Conservation (phyloP, 139 green algal species). For the Chlamydomonas sp. region DNA sequence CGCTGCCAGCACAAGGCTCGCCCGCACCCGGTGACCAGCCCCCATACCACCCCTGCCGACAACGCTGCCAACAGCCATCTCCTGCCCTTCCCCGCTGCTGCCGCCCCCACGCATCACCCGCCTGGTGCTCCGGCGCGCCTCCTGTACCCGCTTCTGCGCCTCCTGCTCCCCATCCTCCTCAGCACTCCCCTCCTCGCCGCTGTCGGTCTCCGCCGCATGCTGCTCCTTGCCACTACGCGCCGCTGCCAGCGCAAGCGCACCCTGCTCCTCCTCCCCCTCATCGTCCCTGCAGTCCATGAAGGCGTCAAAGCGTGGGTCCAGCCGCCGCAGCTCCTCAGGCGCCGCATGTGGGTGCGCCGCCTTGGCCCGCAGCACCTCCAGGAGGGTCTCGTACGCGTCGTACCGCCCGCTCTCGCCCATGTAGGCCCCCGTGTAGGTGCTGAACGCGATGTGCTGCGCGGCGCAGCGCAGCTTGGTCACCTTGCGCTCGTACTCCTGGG, state of each 20-base stretch:
- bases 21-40: neutral
- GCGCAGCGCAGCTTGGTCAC: conserved; percentile 28
- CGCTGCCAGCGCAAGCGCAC: no score
- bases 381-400: conserved; percentile 50
- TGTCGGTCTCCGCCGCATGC: no score
- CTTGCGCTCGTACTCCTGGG: conserved; percentile 29
- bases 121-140: no score
- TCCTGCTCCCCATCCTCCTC: no score
- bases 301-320: conserved; percentile 8
- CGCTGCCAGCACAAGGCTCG: neutral
- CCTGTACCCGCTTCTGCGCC: no score
- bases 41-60: no score
- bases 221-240: no score
- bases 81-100: no score
- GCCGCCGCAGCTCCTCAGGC: conserved; percentile 12
- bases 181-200: no score
- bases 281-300: conserved; percentile 25
- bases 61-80: no score
- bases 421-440: conserved; percentile 33
- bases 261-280: no score
- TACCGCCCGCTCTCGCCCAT: conserved; percentile 38
- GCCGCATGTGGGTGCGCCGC: conserved; percentile 11
- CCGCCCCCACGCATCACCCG: no score
- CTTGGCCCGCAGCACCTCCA: conserved; percentile 40
- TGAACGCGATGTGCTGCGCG: conserved; percentile 45